These are phyloP conservation scores for Candida sanyiensis DNA, from an alignment of 805 yeast species.

Conservation along the genomic window DNA sequence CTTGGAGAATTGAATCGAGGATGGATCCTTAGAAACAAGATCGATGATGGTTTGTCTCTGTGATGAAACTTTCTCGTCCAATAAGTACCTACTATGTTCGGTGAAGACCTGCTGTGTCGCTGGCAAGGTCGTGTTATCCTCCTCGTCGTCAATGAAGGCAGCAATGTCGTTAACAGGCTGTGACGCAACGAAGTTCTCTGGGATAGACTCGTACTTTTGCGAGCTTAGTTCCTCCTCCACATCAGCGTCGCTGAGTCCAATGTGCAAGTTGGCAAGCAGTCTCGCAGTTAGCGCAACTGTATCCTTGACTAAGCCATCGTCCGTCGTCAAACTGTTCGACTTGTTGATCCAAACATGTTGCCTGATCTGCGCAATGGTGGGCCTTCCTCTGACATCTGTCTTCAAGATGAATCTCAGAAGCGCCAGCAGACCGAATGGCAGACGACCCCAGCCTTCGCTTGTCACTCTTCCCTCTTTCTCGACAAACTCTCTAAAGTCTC, in stretches of 20 bases:
- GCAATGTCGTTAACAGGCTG: constrained; percentile 45
- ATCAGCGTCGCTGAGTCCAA: constrained; percentile 48
- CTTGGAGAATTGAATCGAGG: constrained; percentile 40
- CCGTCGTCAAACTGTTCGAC: constrained; percentile 37
- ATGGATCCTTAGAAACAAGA: constrained; percentile 45
- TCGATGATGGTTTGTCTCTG: constrained; percentile 31
- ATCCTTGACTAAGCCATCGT: constrained; percentile 47
- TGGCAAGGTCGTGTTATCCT: constrained; percentile 22
- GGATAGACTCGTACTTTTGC: constrained; percentile 20
- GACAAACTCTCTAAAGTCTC: constrained; percentile 38
- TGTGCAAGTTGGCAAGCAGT: constrained; percentile 45
- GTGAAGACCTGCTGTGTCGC: constrained; percentile 40
- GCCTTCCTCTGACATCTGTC: constrained; percentile 41
- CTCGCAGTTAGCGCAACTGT: constrained; percentile 45
- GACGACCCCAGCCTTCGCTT: constrained; percentile 48
- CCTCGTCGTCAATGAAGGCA: constrained; percentile 35
- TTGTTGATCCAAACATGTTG: constrained; percentile 52
- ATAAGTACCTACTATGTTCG: constrained; percentile 30
- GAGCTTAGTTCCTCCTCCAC: constrained; percentile 21
- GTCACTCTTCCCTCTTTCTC: constrained; percentile 41
- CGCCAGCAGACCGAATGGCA: constrained; percentile 45
- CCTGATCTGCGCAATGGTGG: constrained; percentile 35
- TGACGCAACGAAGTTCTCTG: constrained; percentile 31
- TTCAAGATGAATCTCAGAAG: constrained; percentile 48
- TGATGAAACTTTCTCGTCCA: constrained; percentile 21